Conservation (phyloP, 31 red algal species). For the Endocladia muricata region DNA sequence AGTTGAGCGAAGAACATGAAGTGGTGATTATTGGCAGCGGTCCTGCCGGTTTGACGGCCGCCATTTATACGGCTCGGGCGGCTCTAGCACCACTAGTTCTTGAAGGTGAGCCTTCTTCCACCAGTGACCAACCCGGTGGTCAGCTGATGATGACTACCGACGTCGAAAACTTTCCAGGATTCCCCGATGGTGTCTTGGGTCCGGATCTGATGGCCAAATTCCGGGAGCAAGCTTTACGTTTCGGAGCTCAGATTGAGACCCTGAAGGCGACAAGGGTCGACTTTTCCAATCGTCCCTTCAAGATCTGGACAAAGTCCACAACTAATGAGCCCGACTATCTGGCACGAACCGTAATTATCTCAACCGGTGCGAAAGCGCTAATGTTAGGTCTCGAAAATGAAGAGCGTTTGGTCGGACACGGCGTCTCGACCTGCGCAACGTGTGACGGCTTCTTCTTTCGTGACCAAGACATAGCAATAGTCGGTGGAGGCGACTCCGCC, state of each 20-base stretch:
- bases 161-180: conserved; percentile 98
- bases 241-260: conserved; percentile 56
- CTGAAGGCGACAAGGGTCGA: conserved; percentile 78
- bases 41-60: conserved; percentile 89
- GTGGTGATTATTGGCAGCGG: conserved; percentile 91
- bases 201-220: conserved; percentile 70
- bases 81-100: conserved; percentile 77
- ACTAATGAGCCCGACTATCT: conserved; percentile 8
- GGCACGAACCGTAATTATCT: conserved; percentile 76
- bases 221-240: conserved; percentile 66
- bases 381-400: conserved; percentile 65
- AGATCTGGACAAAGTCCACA: conserved; percentile 25
- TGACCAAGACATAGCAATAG: conserved; percentile 57
- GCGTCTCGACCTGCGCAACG: conserved; percentile 88
- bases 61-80: conserved; percentile 90
- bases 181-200: conserved; percentile 78
- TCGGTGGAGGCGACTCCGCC: conserved; percentile 93
- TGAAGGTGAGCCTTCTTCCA: conserved; percentile 65
- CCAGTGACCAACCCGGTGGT: conserved; percentile 69
- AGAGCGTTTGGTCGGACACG: conserved; percentile 57
- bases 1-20: too few species aligned
- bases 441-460: conserved; percentile 93
- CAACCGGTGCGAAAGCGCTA: conserved; percentile 80
- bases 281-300: conserved; percentile 57
- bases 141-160: conserved; percentile 79